Percentiles rank a stretch among this genome's conserved stretches.
Evolutionary conservation across 1,139 yeast genomes (phyloP).

Genomic region (Nakaseomyces glabratus): DNA sequence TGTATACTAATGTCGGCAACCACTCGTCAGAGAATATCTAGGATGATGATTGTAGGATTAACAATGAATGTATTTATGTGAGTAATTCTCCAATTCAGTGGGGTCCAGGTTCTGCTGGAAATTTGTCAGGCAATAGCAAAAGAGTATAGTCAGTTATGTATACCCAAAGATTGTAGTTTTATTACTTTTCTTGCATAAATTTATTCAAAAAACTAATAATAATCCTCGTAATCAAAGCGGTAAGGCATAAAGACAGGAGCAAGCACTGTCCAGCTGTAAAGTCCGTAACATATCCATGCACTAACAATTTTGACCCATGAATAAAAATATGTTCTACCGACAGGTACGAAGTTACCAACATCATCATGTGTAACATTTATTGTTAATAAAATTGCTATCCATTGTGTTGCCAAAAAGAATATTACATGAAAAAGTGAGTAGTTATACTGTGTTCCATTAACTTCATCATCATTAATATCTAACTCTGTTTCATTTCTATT

Average conservation of each 20-base stretch:
- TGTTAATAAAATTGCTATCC: constrained; percentile 88
- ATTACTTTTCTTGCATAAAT: too few species aligned
- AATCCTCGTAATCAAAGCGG: constrained; percentile 44
- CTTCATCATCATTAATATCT: constrained; percentile 48
- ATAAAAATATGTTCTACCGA: constrained; percentile 91
- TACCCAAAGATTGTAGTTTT: not conserved
- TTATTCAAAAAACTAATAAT: constrained; percentile 11
- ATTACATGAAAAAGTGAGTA: constrained; percentile 83
- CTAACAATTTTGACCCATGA: constrained; percentile 90
- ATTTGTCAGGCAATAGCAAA: too few species aligned
- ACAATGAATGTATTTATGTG: too few species aligned
- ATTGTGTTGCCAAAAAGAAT: constrained; percentile 92
- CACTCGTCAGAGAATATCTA: too few species aligned
- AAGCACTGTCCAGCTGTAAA: constrained; percentile 83
- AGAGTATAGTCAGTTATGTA: too few species aligned
- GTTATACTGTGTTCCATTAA: constrained; percentile 66
- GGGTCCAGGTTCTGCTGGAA: too few species aligned
- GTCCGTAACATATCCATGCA: constrained; percentile 81
- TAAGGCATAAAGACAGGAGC: constrained; percentile 93
- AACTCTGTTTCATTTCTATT: constrained; percentile 36
- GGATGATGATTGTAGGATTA: too few species aligned
- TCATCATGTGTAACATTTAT: constrained; percentile 82
- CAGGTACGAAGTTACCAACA: constrained; percentile 87
- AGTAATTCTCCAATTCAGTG: too few species aligned
- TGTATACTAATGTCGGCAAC: too few species aligned